Conservation (phyloP, 495 filamentous ascomycete genomes). For the Oidiodendron maius region DNA sequence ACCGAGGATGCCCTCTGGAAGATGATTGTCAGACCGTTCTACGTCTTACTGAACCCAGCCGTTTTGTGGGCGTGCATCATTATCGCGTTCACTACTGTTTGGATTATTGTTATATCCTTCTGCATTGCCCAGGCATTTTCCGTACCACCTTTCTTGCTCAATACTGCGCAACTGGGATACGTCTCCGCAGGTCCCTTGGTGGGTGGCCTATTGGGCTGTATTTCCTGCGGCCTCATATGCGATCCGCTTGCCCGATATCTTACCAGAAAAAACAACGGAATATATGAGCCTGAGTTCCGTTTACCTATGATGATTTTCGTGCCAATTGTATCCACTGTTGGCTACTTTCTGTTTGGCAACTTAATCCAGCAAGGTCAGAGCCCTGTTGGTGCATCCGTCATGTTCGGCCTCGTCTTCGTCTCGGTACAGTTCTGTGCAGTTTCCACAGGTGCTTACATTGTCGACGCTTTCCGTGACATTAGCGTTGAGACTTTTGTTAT, state of each 20-base stretch:
- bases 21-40: conserved; percentile 38
- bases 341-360: conserved; percentile 37
- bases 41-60: conserved; percentile 45
- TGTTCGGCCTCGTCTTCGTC: conserved; percentile 34
- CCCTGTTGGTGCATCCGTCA: conserved; percentile 36
- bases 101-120: conserved; percentile 56
- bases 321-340: conserved; percentile 28
- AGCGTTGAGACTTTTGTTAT: conserved; percentile 38
- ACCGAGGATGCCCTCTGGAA: conserved; percentile 28
- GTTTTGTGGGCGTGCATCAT: conserved; percentile 59
- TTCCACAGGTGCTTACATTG: conserved; percentile 32
- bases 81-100: conserved; percentile 59
- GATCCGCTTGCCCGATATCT: conserved; percentile 33
- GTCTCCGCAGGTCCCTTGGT: conserved; percentile 37
- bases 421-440: not conserved
- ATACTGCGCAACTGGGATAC: conserved; percentile 53
- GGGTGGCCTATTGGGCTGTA: conserved; percentile 23
- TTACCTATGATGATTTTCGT: conserved; percentile 34
- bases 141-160: conserved; percentile 47
- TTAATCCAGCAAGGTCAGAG: conserved; percentile 28
- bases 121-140: conserved; percentile 50
- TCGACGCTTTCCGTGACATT: conserved; percentile 39
- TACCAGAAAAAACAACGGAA: conserved; percentile 34
- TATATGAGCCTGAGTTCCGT: conserved; percentile 42
- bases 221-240: conserved; percentile 29